Conservation (phyloP, 1,284 basidiomycete genomes). For the Malassezia globosa region DNA sequence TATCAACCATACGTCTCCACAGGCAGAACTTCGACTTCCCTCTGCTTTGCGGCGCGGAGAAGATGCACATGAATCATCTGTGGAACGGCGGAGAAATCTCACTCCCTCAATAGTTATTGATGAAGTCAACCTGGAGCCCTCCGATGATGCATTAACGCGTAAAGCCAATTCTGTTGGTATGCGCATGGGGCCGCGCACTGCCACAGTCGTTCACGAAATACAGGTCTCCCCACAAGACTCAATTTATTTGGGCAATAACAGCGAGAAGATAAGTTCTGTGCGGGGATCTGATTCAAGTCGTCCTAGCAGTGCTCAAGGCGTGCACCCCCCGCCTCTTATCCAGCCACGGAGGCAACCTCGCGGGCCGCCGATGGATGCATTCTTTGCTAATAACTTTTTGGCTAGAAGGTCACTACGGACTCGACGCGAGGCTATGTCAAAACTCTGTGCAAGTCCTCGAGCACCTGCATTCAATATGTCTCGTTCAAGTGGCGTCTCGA, state of each 20-base stretch:
- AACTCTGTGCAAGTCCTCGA: constrained; percentile 15
- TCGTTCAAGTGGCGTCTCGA: background rate
- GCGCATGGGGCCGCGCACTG: constrained; percentile 12
- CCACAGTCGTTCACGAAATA: constrained; percentile 2
- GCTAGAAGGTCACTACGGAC: constrained; percentile 15
- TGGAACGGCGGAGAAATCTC: background rate
- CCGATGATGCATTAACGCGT: constrained; percentile 1
- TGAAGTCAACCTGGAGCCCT: background rate
- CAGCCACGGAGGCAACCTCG: constrained; percentile 16
- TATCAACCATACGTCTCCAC: background rate
- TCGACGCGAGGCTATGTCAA: constrained; percentile 17
- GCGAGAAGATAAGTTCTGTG: too few species aligned
- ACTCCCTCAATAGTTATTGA: constrained; percentile 17
- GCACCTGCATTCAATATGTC: constrained; percentile 4
- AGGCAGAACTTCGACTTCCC: background rate
- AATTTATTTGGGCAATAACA: too few species aligned
- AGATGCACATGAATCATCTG: background rate
- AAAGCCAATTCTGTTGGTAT: constrained; percentile 13
- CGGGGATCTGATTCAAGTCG: background rate
- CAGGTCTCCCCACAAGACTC: background rate
- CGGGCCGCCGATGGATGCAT: constrained; percentile 15
- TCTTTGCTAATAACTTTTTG: constrained; percentile 18
- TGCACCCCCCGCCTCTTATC: background rate
- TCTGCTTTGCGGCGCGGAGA: background rate
- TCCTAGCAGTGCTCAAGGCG: background rate